Evolutionary conservation across 2,329 filamentous ascomycete species (phyloP).

Genomic region (Colletotrichum echinochloae): DNA sequence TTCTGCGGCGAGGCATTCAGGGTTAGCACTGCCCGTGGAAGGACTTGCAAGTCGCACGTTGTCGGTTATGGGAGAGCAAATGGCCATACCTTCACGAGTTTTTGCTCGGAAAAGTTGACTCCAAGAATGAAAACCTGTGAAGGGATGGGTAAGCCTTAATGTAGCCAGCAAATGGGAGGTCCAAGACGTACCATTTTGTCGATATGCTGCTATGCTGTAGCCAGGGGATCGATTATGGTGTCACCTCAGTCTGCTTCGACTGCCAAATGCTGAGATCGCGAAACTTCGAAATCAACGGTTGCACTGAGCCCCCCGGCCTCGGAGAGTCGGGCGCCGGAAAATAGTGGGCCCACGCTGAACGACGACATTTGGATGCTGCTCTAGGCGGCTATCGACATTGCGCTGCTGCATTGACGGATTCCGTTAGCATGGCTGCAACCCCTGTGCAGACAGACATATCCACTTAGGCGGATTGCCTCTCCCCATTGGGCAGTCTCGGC

Average conservation of each 20-base stretch:
- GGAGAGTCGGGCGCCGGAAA: constrained; percentile 38
- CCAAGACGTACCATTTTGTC: constrained; percentile 17
- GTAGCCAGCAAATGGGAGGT: too few species aligned
- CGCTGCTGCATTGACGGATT: constrained; percentile 31
- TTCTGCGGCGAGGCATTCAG: constrained; percentile 57
- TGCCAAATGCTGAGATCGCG: constrained; percentile 16
- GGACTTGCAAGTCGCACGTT: not conserved
- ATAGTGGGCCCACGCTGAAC: constrained; percentile 21
- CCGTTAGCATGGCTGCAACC: not conserved
- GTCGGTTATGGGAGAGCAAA: constrained; percentile 1
- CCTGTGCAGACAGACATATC: not conserved
- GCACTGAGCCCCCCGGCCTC: constrained; percentile 13
- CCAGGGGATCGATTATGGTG: not conserved
- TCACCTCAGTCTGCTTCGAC: constrained; percentile 1
- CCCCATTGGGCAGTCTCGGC: constrained; percentile 37
- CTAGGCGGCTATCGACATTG: not conserved
- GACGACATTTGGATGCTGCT: constrained; percentile 3
- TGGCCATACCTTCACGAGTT: constrained; percentile 80
- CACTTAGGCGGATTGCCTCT: constrained; percentile 28
- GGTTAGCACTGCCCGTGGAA: constrained; percentile 22
- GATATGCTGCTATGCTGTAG: not conserved
- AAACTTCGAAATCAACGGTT: constrained; percentile 27
- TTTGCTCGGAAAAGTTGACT: constrained; percentile 85
- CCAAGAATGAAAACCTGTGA: constrained; percentile 86
- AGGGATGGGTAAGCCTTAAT: not conserved